Percentiles rank a stretch among this genome's conserved stretches.
Conservation (phyloP, 306 rosid genomes). For the Mimosa pudica region DNA sequence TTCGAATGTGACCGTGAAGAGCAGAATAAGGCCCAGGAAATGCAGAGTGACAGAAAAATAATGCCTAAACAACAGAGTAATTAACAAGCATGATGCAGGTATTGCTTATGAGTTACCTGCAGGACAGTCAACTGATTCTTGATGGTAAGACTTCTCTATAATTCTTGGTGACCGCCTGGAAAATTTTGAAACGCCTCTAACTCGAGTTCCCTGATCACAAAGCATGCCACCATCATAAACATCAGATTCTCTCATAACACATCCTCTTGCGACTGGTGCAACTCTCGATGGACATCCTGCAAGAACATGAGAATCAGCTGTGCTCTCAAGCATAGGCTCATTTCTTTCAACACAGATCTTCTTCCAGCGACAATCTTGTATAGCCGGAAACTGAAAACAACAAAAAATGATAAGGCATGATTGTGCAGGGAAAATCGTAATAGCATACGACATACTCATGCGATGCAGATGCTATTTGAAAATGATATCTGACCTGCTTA, state of each 20-base stretch:
- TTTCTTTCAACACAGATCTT: slow-evolving; percentile 57
- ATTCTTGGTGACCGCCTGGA: slow-evolving; percentile 42
- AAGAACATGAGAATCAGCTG: slow-evolving; percentile 74
- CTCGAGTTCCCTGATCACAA: slow-evolving; percentile 39
- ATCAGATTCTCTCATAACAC: slow-evolving; percentile 37
- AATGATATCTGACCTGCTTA: slow-evolving; percentile 57
- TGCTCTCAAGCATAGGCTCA: slow-evolving; percentile 54
- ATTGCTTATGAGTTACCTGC: slow-evolving; percentile 56
- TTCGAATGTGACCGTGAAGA: not conserved
- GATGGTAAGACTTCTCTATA: slow-evolving; percentile 42
- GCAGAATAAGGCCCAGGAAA: slow-evolving; percentile 31
- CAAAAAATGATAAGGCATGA: slow-evolving; percentile 34
- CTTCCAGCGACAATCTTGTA: slow-evolving; percentile 57
- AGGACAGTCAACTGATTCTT: slow-evolving; percentile 43
- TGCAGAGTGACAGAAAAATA: slow-evolving; percentile 5
- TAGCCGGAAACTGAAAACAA: slow-evolving; percentile 53
- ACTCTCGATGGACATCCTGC: slow-evolving; percentile 47
- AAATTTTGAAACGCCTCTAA: slow-evolving; percentile 36
- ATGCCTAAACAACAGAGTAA: slow-evolving; percentile 22
- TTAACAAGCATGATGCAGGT: slow-evolving; percentile 24
- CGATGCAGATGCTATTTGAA: slow-evolving; percentile 25
- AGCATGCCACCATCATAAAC: slow-evolving; percentile 34
- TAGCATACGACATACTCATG: slow-evolving; percentile 28
- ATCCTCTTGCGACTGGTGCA: slow-evolving; percentile 40
- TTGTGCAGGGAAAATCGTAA: slow-evolving; percentile 29